A percentile compares a stretch with the other conserved stretches of the same genome.
phyloP scores from a whole-genome alignment of 2,329 filamentous ascomycete species.

The Pseudophaeomoniella oleicola region DNA sequence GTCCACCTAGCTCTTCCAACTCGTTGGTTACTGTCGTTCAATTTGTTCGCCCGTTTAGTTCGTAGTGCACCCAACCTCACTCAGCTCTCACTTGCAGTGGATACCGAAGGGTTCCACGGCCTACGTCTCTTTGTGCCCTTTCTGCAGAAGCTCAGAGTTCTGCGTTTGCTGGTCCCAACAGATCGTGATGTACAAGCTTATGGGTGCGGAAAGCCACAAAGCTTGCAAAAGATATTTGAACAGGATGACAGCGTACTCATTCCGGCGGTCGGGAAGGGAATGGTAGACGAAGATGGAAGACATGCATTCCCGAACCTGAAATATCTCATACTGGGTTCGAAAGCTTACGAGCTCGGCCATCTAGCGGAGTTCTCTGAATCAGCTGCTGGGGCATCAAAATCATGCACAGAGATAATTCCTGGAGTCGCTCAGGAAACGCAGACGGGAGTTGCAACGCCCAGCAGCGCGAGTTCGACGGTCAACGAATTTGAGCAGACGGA shows the following conservation, averaged over 20 bases:
- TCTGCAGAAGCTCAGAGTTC: slow-evolving; percentile 13
- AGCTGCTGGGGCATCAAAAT: not conserved
- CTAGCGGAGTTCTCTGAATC: not conserved
- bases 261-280: not conserved
- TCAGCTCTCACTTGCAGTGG: slow-evolving; percentile 39
- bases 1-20: slow-evolving; percentile 43
- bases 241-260: not conserved
- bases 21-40: slow-evolving; percentile 36
- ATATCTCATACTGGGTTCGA: not conserved
- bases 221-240: not conserved
- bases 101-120: slow-evolving; percentile 11
- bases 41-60: slow-evolving; percentile 35
- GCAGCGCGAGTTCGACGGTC: not conserved
- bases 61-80: slow-evolving; percentile 42
- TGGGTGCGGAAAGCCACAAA: not conserved
- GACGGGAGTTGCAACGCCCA: not conserved
- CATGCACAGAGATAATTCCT: not conserved
- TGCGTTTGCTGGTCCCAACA: slow-evolving; percentile 25
- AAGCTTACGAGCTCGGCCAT: not conserved
- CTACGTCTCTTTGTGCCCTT: slow-evolving; percentile 11
- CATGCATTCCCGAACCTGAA: not conserved
- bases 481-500: not conserved
- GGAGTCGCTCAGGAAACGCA: not conserved
- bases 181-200: not conserved
- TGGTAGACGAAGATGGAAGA: not conserved